These are phyloP conservation scores for Tuber magnatum DNA, from an alignment of 495 filamentous ascomycete genomes.

Conservation along the genomic window DNA sequence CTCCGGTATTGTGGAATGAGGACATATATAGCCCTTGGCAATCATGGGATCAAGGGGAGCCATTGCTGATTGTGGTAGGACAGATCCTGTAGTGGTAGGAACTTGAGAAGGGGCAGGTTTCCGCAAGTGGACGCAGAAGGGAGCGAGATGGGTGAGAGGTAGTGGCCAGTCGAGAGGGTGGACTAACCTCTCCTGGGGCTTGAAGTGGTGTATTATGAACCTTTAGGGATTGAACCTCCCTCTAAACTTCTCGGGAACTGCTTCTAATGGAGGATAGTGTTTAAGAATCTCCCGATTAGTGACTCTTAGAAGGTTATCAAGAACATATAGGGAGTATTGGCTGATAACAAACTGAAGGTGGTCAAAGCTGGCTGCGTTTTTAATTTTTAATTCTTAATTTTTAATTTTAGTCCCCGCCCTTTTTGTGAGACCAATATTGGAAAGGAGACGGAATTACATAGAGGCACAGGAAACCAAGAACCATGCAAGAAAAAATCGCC, in stretches of 20 bases:
- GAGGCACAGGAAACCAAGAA: not conserved
- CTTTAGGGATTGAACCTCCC: not conserved
- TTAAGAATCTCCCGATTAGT: slow-evolving; percentile 16
- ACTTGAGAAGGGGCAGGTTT: slow-evolving; percentile 28
- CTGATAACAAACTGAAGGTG: not conserved
- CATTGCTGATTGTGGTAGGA: slow-evolving; percentile 25
- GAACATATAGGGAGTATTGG: slow-evolving; percentile 14
- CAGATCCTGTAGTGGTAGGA: slow-evolving; percentile 23
- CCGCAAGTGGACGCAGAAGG: slow-evolving; percentile 22
- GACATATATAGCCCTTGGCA: slow-evolving; percentile 26
- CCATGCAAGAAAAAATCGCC: not conserved
- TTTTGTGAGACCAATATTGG: slow-evolving; percentile 10
- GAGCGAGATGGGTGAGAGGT: not conserved
- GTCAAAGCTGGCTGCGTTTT: not conserved
- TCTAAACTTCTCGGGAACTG: not conserved
- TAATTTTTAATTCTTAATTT: not conserved
- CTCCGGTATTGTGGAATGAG: slow-evolving; percentile 24
- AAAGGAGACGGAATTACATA: not conserved
- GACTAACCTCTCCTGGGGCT: slow-evolving; percentile 24
- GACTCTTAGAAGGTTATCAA: slow-evolving; percentile 23
- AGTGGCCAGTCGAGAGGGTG: slow-evolving; percentile 2
- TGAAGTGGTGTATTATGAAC: slow-evolving; percentile 8
- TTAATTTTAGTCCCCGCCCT: no score
- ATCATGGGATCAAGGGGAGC: slow-evolving; percentile 27
- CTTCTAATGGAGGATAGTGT: not conserved